Evolutionary conservation across 352 stramenopile species (phyloP).

Genomic region (Thalassiosira exigua): DNA sequence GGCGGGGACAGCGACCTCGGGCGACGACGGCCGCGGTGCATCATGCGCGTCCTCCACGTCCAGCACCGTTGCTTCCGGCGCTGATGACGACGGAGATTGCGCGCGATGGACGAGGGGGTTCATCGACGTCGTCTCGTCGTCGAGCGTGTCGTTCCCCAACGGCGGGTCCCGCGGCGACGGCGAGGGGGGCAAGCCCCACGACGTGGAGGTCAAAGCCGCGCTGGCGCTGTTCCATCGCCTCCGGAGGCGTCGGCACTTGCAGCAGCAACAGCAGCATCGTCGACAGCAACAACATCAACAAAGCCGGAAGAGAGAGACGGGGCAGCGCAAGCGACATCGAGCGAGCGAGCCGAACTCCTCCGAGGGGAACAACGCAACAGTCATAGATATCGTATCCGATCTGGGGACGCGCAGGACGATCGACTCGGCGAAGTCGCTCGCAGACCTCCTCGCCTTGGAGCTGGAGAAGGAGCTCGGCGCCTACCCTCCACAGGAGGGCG

Average conservation of each 20-base stretch:
- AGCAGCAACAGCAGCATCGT: background rate
- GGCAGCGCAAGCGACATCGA: slow-evolving; percentile 11
- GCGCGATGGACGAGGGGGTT: slow-evolving; percentile 46
- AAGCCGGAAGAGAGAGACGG: slow-evolving; percentile 18
- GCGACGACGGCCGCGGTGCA: no score
- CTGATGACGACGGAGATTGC: background rate
- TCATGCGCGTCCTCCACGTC: background rate
- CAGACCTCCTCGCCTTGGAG: slow-evolving; percentile 44
- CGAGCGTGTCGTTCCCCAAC: slow-evolving; percentile 63
- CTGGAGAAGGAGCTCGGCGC: slow-evolving; percentile 55
- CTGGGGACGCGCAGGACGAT: slow-evolving; percentile 62
- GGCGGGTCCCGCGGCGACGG: background rate
- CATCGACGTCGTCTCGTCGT: slow-evolving; percentile 28
- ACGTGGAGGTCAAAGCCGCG: slow-evolving; percentile 73
- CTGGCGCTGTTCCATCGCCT: slow-evolving; percentile 67
- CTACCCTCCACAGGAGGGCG: background rate
- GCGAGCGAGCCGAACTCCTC: slow-evolving; percentile 1
- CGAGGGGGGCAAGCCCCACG: slow-evolving; percentile 61
- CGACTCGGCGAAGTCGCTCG: slow-evolving; percentile 52
- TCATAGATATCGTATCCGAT: slow-evolving; percentile 65
- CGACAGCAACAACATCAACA: no score
- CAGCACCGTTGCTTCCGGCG: background rate
- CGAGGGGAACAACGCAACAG: background rate
- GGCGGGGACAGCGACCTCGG: background rate
- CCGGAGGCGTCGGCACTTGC: slow-evolving; percentile 12